Percentiles rank a stretch among this genome's conserved stretches.
phyloP scores from a whole-genome alignment of 78 protist species.

The Guillardia theta region DNA sequence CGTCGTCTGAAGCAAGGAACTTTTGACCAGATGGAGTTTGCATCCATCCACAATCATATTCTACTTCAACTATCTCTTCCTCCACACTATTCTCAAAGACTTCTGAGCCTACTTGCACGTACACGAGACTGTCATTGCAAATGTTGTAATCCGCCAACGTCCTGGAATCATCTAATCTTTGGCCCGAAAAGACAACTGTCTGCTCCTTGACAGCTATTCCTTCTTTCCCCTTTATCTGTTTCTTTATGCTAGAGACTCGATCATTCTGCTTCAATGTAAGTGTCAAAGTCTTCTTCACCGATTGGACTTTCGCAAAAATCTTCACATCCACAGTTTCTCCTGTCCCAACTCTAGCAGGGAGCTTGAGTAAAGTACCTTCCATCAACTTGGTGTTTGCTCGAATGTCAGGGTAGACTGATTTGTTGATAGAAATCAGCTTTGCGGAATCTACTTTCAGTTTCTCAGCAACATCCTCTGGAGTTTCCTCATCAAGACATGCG shows the following conservation, averaged over 20 bases:
- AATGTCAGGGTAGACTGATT: not conserved
- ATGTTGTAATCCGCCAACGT: not conserved
- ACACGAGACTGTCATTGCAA: not conserved
- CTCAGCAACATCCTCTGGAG: not conserved
- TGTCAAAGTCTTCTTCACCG: not conserved
- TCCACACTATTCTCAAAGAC: not conserved
- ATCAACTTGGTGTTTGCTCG: not conserved
- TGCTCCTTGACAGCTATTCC: not conserved
- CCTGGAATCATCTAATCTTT: not conserved
- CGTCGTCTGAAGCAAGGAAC: not conserved
- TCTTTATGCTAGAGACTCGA: not conserved
- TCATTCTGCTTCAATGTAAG: not conserved
- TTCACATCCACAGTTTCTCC: not conserved
- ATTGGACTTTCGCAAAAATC: not conserved
- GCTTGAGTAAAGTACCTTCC: not conserved
- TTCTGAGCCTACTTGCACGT: not conserved
- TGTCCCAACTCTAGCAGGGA: not conserved
- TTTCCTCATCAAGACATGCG: not conserved
- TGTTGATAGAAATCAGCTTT: not conserved
- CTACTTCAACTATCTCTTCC: not conserved
- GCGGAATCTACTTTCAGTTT: not conserved
- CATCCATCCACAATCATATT: not conserved
- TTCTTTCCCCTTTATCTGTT: not conserved
- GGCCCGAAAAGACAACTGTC: not conserved
- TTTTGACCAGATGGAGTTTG: not conserved